Percentiles rank a stretch among this genome's conserved stretches.
Evolutionary conservation across 768 basidiomycete genomes (phyloP).

Genomic region (Baorangia bicolor): DNA sequence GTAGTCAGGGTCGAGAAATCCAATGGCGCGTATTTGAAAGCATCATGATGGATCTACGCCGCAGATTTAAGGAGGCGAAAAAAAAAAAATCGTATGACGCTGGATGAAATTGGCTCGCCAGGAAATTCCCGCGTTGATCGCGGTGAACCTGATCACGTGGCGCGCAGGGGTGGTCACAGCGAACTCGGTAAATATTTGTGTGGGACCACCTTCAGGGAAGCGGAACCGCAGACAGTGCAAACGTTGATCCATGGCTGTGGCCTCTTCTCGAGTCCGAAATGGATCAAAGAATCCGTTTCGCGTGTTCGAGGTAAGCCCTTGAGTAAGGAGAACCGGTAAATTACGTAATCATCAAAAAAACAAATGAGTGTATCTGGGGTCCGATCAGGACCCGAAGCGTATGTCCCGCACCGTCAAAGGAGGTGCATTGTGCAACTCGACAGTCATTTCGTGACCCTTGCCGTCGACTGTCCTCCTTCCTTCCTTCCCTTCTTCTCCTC

Average conservation of each 20-base stretch:
- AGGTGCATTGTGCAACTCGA: slow-evolving; percentile 21
- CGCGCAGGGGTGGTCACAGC: background rate
- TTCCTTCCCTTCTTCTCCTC: background rate
- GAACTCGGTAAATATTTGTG: background rate
- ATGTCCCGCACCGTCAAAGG: slow-evolving; percentile 11
- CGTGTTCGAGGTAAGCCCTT: slow-evolving; percentile 3
- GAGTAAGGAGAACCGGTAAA: background rate
- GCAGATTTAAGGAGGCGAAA: too few species aligned
- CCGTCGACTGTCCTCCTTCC: background rate
- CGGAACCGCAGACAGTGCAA: slow-evolving; percentile 7
- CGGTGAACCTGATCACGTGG: background rate
- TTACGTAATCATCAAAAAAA: slow-evolving; percentile 18
- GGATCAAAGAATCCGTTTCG: slow-evolving; percentile 5
- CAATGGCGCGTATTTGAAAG: background rate
- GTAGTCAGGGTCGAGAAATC: background rate
- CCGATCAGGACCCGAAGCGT: slow-evolving; percentile 18
- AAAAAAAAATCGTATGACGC: too few species aligned
- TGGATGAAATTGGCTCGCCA: background rate
- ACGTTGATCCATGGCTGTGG: slow-evolving; percentile 18
- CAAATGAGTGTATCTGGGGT: slow-evolving; percentile 15
- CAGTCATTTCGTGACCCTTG: slow-evolving; percentile 9
- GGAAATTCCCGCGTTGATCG: background rate
- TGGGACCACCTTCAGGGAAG: background rate
- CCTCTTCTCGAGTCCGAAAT: slow-evolving; percentile 7
- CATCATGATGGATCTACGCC: too few species aligned